These are phyloP conservation scores for Penicillium concentricum DNA, from an alignment of 2,329 filamentous ascomycete species.

Conservation along the genomic window DNA sequence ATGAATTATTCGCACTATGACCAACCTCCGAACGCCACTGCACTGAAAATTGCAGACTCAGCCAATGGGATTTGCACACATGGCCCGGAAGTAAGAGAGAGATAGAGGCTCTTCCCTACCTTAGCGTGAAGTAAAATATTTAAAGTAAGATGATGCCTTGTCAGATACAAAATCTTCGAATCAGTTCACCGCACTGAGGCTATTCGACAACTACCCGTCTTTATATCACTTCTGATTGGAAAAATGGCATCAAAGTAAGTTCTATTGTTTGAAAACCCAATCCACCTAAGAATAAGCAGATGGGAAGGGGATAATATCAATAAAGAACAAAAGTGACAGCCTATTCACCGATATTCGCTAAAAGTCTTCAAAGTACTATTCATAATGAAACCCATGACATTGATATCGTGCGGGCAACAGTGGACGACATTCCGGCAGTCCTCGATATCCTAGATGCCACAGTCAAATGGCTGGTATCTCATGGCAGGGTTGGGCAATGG, in stretches of 20 bases:
- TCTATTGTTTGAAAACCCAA: neutral
- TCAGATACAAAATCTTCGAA: neutral
- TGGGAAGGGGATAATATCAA: neutral
- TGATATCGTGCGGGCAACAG: constrained; percentile 9
- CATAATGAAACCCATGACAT: neutral
- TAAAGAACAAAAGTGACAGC: neutral
- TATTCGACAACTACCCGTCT: neutral
- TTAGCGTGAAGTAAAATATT: neutral
- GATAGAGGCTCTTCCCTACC: neutral
- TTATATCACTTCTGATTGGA: neutral
- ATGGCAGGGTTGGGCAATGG: constrained; percentile 12
- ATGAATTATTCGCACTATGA: too few relatives aligned
- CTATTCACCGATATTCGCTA: neutral
- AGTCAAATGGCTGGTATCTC: constrained; percentile 15
- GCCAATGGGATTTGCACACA: neutral
- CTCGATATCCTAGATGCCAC: constrained; percentile 13
- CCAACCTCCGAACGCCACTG: neutral
- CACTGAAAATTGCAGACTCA: neutral
- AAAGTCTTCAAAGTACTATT: neutral
- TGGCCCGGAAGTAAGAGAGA: neutral
- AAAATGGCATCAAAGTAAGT: constrained; percentile 8
- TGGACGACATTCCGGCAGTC: constrained; percentile 10
- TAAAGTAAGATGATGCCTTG: neutral
- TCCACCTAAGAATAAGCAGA: neutral
- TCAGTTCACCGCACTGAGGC: neutral